Evolutionary conservation across 257 asterid genomes (phyloP), one percentile per base, ranked within the genome.

Genomic region (Solanum pimpinellifolium): DNA sequence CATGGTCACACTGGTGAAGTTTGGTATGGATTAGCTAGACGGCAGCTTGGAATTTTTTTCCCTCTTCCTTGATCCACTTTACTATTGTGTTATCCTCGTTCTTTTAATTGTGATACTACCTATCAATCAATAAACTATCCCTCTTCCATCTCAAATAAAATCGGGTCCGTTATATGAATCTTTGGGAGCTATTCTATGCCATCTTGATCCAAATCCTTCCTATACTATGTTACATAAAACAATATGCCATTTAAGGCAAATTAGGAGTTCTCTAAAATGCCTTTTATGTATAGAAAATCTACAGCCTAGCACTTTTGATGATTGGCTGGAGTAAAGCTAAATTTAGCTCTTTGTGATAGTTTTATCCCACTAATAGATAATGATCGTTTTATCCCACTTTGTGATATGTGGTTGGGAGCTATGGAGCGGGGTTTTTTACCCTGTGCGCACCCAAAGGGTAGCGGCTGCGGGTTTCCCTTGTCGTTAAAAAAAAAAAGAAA

Each of bases 1-100:
- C 98, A 97, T 69, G 99, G 99, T 69, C 99, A 97, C 89, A 87
- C 95, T 88, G 99, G 99, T 84, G 99, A 97, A 95, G 92, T 97
- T 90, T 96, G 99, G 99, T 96, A 91, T 88, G 94, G 68, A 73
- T 83, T 85, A 39, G 78, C 37, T 76, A 66, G 9, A 81, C 25
- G 14, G 5, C 46, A 44, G 6, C 18, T 46, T 47, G 66, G 68
- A 47, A 27, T 7, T 16, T 46, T 46, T 46, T 47, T 49, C 66
- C 16, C 39, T 44, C 20, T 80, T 80, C 27, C 52, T 27, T 49
- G 60, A 27, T 80, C 84, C 68, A 78, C 66, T 78, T 47, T 27
- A 27, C 42, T 80, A 80, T 9, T 47, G 33, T 47, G 66, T 47
- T 80, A 47, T 16, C 20, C 39, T 80, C 42, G 35, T 27, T 47